Conservation (phyloP, 192 early-diverging fungal genomes). For the Paraglomus brasilianum region DNA sequence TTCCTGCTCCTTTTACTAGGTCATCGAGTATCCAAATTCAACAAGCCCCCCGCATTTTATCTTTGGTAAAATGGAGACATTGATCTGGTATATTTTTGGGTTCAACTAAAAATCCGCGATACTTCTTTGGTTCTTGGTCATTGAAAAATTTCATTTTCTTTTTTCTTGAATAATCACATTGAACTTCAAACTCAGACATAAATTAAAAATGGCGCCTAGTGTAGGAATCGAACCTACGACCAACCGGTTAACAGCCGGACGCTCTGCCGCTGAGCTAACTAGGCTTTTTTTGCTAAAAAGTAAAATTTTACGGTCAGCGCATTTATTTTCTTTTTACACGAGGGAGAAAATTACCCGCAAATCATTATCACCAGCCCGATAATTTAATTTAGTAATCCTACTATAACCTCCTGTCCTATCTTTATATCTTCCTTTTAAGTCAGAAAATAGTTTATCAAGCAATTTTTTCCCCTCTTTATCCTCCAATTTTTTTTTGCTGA, state of each 20-base stretch:
- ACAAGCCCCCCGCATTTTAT: neutral
- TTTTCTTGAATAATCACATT: neutral
- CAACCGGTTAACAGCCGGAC: constrained; percentile 16
- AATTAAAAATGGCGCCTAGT: constrained; percentile 22
- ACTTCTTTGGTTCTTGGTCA: neutral
- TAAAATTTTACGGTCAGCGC: too few relatives aligned
- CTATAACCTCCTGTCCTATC: constrained; percentile 13
- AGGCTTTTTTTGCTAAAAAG: too few relatives aligned
- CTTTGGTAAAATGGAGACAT: neutral
- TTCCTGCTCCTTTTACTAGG: neutral
- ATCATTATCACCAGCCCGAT: constrained; percentile 6
- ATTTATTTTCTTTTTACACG: neutral
- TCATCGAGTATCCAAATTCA: neutral
- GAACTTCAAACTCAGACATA: constrained; percentile 1
- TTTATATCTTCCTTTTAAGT: constrained; percentile 4
- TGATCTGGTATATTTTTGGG: constrained; percentile 3
- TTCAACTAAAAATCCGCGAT: constrained; percentile 11
- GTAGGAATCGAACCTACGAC: constrained; percentile 14
- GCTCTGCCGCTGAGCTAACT: constrained; percentile 21
- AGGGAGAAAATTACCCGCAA: neutral
- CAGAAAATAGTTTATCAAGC: constrained; percentile 2
- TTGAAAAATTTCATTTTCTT: neutral
- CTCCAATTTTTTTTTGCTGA: constrained; percentile 2
- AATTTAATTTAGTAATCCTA: constrained; percentile 17
- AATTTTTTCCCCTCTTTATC: neutral